Conservation (phyloP, 208 protist species). For the Trypanosoma congolense region DNA sequence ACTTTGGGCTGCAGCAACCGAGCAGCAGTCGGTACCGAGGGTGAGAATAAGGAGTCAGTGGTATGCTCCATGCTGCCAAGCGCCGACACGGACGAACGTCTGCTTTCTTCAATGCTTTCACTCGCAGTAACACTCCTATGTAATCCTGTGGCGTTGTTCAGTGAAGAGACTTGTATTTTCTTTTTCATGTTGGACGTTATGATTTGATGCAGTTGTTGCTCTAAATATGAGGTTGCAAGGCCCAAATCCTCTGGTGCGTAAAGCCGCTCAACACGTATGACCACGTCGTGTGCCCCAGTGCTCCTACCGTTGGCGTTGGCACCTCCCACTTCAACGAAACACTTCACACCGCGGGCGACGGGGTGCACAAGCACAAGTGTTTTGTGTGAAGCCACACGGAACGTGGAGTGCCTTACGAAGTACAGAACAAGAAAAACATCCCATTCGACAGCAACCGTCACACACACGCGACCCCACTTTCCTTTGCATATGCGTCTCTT, state of each 20-base stretch:
- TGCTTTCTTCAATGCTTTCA: not conserved
- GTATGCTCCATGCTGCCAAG: not conserved
- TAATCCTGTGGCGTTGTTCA: not conserved
- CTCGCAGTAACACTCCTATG: not conserved
- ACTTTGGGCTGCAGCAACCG: slow-evolving; percentile 8
- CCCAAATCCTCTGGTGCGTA: slow-evolving; percentile 53
- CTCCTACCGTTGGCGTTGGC: not conserved
- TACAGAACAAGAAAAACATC: slow-evolving; percentile 73
- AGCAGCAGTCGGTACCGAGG: not conserved
- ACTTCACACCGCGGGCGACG: slow-evolving; percentile 50
- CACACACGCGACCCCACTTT: slow-evolving; percentile 56
- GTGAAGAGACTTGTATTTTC: slow-evolving; percentile 1
- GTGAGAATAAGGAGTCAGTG: not conserved
- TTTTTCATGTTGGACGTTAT: slow-evolving; percentile 25
- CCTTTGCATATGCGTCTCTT: slow-evolving; percentile 49
- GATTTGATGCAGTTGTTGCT: slow-evolving; percentile 24
- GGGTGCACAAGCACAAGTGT: slow-evolving; percentile 78
- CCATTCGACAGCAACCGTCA: slow-evolving; percentile 77
- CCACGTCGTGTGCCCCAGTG: slow-evolving; percentile 27
- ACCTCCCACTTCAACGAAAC: slow-evolving; percentile 18
- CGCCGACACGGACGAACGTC: not conserved
- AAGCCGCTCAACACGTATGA: slow-evolving; percentile 40
- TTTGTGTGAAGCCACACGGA: slow-evolving; percentile 37
- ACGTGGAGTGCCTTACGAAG: slow-evolving; percentile 50
- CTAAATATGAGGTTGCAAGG: slow-evolving; percentile 28